Evolutionary conservation across 2,329 filamentous ascomycete species (phyloP), one percentile per base, ranked within the genome.

Genomic region (Aureobasidium leucospermi): DNA sequence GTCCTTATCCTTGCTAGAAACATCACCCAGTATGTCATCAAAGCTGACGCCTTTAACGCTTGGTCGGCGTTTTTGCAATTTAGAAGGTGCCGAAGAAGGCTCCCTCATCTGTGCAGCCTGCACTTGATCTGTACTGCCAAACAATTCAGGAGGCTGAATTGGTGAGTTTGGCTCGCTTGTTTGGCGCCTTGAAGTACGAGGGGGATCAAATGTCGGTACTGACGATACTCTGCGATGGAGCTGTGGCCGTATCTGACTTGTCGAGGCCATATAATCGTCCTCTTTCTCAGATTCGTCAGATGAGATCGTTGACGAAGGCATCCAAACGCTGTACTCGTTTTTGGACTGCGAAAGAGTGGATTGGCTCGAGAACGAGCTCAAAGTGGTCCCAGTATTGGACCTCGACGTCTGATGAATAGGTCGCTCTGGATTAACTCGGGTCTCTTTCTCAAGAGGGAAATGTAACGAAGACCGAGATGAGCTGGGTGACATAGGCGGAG

Each of bases 251-350:
- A 61, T 56, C n/a, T 67, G 64, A 31, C 62, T 48, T 6, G 57
- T 1, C 9, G 29, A 34, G 9, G 59, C 49, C 43, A 53, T 64
- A 41, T 69, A 63, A 45, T 70, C 68, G n/a, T 67, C 65, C 5
- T 63, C 65, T 11, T 67, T 65, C 28, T 70, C 70, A 39, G 68
- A 67, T 11, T 67, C 62, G 7, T 67, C 62, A 36, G 65, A 64
- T 60, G 72, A 66, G 9, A 67, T 63, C 42, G 75, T 72, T 4
- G 74, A 75, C 3, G 71, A 67, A 29, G 78, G 78, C 66, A 79
- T 70, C 78, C 78, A 80, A 11, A 80, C 78, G 55, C 73, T 77
- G 66, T 76, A 79, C 48, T 73, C 73, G 63, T 74, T 75, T 59
- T 69, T 63, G 13, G 65, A 64, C 13, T 51, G 46, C 42, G 61